phyloP scores from a whole-genome alignment of 176 grass and related monocot species.

The Rhynchospora tenuis region DNA sequence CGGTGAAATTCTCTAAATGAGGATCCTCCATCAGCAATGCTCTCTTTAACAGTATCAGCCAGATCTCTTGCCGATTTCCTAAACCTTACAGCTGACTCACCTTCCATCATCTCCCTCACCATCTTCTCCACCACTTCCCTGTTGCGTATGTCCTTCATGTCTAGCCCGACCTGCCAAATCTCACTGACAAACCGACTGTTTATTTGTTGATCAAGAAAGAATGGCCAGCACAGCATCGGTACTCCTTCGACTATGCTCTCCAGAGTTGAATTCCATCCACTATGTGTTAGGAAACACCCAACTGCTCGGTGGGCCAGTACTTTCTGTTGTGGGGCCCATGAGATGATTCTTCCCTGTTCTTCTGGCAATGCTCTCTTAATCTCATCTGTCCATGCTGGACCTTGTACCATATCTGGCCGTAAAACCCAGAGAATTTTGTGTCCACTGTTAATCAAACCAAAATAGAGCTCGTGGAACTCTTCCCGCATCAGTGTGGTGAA shows the following conservation, averaged over 20 bases:
- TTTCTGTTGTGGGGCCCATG: constrained; percentile 54
- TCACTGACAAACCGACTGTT: constrained; percentile 31
- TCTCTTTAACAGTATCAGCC: constrained; percentile 20
- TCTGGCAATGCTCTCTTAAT: not conserved
- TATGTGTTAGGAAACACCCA: constrained; percentile 53
- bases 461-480: constrained; percentile 36
- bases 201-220: constrained; percentile 36
- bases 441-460: constrained; percentile 29
- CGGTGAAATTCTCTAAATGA: constrained; percentile 14
- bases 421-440: constrained; percentile 50
- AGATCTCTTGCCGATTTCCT: constrained; percentile 12
- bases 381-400: not conserved
- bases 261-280: constrained; percentile 65
- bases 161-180: constrained; percentile 27
- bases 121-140: constrained; percentile 23
- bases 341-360: constrained; percentile 25
- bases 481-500: constrained; percentile 14
- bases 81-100: constrained; percentile 18
- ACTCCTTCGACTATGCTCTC: constrained; percentile 38
- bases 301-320: constrained; percentile 49
- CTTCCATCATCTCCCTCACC: constrained; percentile 45
- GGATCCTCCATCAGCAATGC: constrained; percentile 29
- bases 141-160: constrained; percentile 35
- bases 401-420: constrained; percentile 32
- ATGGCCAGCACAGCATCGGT: constrained; percentile 35